phyloP scores from a whole-genome alignment of 2,329 filamentous ascomycete genomes.

The Colletotrichum acutatum region DNA sequence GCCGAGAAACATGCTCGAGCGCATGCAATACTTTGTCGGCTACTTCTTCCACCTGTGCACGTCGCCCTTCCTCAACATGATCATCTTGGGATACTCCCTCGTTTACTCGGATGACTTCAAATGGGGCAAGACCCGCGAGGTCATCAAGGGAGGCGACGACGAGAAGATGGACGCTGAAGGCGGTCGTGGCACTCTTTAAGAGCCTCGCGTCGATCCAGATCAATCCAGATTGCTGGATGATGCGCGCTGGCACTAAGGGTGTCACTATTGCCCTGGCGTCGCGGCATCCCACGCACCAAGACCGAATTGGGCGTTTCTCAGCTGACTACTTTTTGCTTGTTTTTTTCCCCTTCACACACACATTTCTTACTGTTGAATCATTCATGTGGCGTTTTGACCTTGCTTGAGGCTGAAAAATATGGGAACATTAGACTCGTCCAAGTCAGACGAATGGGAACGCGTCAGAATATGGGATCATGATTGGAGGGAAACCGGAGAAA shows the following conservation, averaged over 20 bases:
- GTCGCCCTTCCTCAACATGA: slow-evolving; percentile 55
- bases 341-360: neutral
- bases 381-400: slow-evolving; percentile 23
- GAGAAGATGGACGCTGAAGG: slow-evolving; percentile 37
- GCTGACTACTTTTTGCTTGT: neutral
- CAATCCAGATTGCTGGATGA: neutral
- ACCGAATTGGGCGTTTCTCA: neutral
- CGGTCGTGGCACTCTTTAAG: slow-evolving; percentile 37
- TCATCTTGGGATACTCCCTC: slow-evolving; percentile 54
- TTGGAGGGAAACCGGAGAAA: slow-evolving; percentile 14
- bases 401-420: slow-evolving; percentile 21
- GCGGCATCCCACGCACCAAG: neutral
- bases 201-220: neutral
- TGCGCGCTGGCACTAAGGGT: neutral
- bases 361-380: slow-evolving; percentile 23
- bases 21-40: slow-evolving; percentile 51
- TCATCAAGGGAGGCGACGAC: slow-evolving; percentile 42
- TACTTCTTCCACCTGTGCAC: slow-evolving; percentile 50
- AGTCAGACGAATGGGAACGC: slow-evolving; percentile 15
- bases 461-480: slow-evolving; percentile 10
- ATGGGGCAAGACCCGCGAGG: slow-evolving; percentile 58
- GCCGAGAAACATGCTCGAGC: slow-evolving; percentile 50
- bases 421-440: slow-evolving; percentile 26
- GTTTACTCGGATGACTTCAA: slow-evolving; percentile 56
- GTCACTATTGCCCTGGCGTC: neutral